Conservation (phyloP, 352 stramenopile species). For the Phytophthora quininea region DNA sequence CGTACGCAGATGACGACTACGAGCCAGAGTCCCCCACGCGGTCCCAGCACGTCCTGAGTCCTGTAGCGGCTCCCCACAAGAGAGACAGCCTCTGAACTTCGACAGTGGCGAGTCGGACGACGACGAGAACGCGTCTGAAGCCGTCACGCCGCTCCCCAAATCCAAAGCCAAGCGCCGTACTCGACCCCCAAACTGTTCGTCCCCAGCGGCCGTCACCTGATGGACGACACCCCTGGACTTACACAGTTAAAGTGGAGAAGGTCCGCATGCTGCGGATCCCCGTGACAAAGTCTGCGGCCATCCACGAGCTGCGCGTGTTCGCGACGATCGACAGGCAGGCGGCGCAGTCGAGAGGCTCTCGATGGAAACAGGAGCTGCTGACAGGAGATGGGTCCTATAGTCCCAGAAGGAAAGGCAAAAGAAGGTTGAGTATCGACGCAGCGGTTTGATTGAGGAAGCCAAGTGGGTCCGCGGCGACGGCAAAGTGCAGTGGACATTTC, state of each 20-base stretch:
- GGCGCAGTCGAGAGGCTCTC: slow-evolving; percentile 53
- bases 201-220: slow-evolving; percentile 23
- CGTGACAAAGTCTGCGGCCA: slow-evolving; percentile 28
- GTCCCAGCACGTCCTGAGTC: background rate
- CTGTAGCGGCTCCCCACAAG: background rate
- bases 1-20: slow-evolving; percentile 41
- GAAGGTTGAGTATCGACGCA: slow-evolving; percentile 26
- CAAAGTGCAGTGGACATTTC: slow-evolving; percentile 62
- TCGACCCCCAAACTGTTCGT: background rate
- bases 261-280: slow-evolving; percentile 59
- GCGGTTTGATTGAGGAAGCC: slow-evolving; percentile 60
- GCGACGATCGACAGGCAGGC: slow-evolving; percentile 57
- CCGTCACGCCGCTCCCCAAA: slow-evolving; percentile 19
- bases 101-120: slow-evolving; percentile 13
- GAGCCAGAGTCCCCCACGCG: slow-evolving; percentile 32
- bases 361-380: slow-evolving; percentile 55
- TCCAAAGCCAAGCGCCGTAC: slow-evolving; percentile 11
- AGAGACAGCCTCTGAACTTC: slow-evolving; percentile 10
- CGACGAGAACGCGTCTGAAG: slow-evolving; percentile 20
- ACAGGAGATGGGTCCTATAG: slow-evolving; percentile 2
- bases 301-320: slow-evolving; percentile 69
- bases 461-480: slow-evolving; percentile 56
- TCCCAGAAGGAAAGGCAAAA: background rate
- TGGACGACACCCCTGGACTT: slow-evolving; percentile 62
- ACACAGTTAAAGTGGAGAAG: slow-evolving; percentile 42